A percentile compares a stretch with the other conserved stretches of the same genome.
phyloP scores from a whole-genome alignment of 495 filamentous ascomycete genomes.

The Evansstolkia leycettana region DNA sequence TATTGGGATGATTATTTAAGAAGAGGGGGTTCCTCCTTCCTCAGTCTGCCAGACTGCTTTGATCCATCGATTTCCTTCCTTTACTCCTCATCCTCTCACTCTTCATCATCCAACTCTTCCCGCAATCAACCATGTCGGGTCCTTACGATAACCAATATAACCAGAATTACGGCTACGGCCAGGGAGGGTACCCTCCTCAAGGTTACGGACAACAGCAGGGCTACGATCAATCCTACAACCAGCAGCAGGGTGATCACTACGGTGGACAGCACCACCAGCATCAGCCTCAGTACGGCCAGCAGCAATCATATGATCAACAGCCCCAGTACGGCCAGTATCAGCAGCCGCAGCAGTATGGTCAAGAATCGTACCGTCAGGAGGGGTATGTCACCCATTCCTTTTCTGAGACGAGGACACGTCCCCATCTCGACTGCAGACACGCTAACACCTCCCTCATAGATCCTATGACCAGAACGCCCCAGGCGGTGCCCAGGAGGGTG shows the following conservation, averaged over 20 bases:
- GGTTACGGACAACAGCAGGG: conserved; percentile 14
- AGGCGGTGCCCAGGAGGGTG: conserved; percentile 30
- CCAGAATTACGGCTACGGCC: conserved; percentile 18
- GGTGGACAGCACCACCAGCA: conserved; percentile 9
- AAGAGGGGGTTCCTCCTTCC: too few relatives aligned
- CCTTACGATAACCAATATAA: conserved; percentile 26
- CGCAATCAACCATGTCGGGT: conserved; percentile 26
- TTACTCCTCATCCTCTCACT: conserved; percentile 4
- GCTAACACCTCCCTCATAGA: conserved; percentile 8
- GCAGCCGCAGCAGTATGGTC: conserved; percentile 6
- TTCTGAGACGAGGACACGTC: not conserved
- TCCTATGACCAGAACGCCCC: conserved; percentile 14
- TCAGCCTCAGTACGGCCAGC: not conserved
- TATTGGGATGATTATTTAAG: not conserved
- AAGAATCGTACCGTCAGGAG: conserved; percentile 11
- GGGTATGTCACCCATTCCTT: conserved; percentile 6
- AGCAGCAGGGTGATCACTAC: conserved; percentile 6
- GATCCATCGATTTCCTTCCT: conserved; percentile 2
- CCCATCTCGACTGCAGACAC: not conserved
- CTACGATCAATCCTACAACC: conserved; percentile 14
- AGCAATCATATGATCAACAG: conserved; percentile 8
- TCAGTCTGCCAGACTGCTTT: too few relatives aligned
- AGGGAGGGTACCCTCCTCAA: conserved; percentile 10
- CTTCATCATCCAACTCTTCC: conserved; percentile 1
- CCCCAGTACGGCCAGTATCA: conserved; percentile 12